Evolutionary conservation across 2,329 filamentous ascomycete species (phyloP).

Genomic region (Phaeosphaeriaceae sp.): DNA sequence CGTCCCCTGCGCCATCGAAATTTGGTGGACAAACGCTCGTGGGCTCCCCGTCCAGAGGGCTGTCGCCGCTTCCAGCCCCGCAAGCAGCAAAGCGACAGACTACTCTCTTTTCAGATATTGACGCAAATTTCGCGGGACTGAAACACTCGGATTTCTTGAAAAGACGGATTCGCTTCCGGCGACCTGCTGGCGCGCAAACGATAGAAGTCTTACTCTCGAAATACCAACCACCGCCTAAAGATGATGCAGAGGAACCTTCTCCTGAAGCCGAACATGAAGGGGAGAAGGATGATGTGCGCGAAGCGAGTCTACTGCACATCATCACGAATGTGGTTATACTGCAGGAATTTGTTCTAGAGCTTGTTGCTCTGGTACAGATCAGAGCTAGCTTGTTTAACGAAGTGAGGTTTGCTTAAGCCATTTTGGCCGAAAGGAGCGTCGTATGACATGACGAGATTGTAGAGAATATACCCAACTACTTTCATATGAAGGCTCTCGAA

Average conservation of each 20-base stretch:
- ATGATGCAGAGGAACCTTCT: constrained; percentile 22
- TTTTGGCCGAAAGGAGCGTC: not conserved
- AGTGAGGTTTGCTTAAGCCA: constrained; percentile 47
- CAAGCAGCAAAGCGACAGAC: constrained; percentile 37
- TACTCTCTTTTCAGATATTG: constrained; percentile 44
- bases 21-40: constrained; percentile 36
- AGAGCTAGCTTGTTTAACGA: constrained; percentile 57
- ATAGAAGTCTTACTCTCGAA: constrained; percentile 46
- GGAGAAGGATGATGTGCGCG: constrained; percentile 39
- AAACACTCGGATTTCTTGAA: constrained; percentile 43
- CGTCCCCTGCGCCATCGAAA: constrained; percentile 35
- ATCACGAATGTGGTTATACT: constrained; percentile 59
- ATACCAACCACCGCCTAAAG: constrained; percentile 43
- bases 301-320: constrained; percentile 57
- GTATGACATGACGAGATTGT: constrained; percentile 14
- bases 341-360: constrained; percentile 59
- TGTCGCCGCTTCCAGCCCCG: constrained; percentile 39
- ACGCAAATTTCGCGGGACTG: constrained; percentile 39
- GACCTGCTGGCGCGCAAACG: constrained; percentile 25
- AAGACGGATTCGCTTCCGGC: constrained; percentile 44
- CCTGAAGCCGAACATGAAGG: constrained; percentile 23
- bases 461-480: constrained; percentile 26
- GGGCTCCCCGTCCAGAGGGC: constrained; percentile 36
- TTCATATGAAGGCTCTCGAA: not conserved
- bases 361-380: constrained; percentile 57